Evolutionary conservation across 2,329 filamentous ascomycete species (phyloP), one percentile per base, ranked within the genome.

Genomic region (Rhynchosporium agropyri): DNA sequence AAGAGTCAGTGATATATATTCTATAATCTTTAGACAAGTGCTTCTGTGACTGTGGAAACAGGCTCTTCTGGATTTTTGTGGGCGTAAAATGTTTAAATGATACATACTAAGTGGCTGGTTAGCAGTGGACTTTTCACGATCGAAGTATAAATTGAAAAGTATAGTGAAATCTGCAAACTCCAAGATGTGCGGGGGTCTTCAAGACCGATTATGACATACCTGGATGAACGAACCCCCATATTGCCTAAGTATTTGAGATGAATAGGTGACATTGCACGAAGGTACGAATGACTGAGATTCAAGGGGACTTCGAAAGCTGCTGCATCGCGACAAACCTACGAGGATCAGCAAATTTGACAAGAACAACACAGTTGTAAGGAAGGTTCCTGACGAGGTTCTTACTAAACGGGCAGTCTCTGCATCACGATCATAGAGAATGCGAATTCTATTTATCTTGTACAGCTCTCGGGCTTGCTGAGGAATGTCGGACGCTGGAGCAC

Each of bases 231-330:
- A 1, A 96, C 91, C 4, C 87, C 88, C 92, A 96, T 96, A 74
- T 96, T 92, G 9, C 79, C 83, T 3, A 96, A 80, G 69, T 96
- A 96, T 72, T 95, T 95, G 60, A 95, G 74, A 72, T 95, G 91
- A 48, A 96, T 92, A 0, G 92, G 91, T 0, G 91, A 95, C 84
- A 96, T 96, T 68, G 92, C 91, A 48, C 92, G 86, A 1, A 96
- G 82, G 71, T 96, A 96, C 0, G 89, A 84, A 72, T 96, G 89
- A 0, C 89, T 95, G 74, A 96, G 86, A 73, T 96, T 91, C 4
- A 97, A 76, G 0, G 92, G 91, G 0, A 76, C 79, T 43, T 90
- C 86, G 9, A 93, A 79, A 69, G 94, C 90, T 74, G 90, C 82
- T 60, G 83, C 75, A 15, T 89, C 85, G 62, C 90, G 86, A 73